Evolutionary conservation across 352 stramenopile species (phyloP).

Genomic region (Blastocystis sp.): DNA sequence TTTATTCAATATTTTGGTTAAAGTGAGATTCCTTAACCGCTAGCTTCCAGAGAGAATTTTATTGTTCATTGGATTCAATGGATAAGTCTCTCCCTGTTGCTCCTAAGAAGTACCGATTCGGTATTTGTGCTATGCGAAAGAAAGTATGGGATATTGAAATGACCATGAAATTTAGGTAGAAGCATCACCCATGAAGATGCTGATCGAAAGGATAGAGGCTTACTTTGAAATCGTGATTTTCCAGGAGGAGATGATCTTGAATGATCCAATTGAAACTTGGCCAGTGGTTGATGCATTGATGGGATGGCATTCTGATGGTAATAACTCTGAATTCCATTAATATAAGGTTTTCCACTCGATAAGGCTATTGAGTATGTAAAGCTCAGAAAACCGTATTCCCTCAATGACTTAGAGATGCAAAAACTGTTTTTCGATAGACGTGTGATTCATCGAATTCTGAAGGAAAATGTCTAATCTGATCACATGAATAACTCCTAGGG

Average conservation of each 20-base stretch:
- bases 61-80: neutral
- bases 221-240: constrained; percentile 96
- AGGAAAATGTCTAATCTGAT: constrained; percentile 73
- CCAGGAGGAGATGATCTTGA: constrained; percentile 90
- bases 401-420: constrained; percentile 97
- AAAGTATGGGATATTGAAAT: constrained; percentile 94
- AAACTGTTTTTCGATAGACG: constrained; percentile 84
- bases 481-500: constrained; percentile 70
- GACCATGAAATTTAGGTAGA: constrained; percentile 87
- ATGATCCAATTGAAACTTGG: constrained; percentile 87
- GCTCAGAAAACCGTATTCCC: constrained; percentile 87
- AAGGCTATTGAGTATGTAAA: constrained; percentile 94
- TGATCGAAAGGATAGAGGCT: constrained; percentile 29
- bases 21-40: neutral
- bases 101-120: constrained; percentile 74
- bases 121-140: constrained; percentile 98
- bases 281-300: constrained; percentile 94
- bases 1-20: neutral
- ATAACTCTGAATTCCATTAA: neutral
- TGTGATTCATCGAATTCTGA: constrained; percentile 91
- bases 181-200: constrained; percentile 80
- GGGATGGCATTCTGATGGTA: constrained; percentile 92
- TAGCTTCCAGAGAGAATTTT: too few species aligned
- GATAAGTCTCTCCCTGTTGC: constrained; percentile 46
- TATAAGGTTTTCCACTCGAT: constrained; percentile 84